Evolutionary conservation across 208 protist species (phyloP), one percentile per base, ranked within the genome.

Genomic region (Trypanosoma congolense): DNA sequence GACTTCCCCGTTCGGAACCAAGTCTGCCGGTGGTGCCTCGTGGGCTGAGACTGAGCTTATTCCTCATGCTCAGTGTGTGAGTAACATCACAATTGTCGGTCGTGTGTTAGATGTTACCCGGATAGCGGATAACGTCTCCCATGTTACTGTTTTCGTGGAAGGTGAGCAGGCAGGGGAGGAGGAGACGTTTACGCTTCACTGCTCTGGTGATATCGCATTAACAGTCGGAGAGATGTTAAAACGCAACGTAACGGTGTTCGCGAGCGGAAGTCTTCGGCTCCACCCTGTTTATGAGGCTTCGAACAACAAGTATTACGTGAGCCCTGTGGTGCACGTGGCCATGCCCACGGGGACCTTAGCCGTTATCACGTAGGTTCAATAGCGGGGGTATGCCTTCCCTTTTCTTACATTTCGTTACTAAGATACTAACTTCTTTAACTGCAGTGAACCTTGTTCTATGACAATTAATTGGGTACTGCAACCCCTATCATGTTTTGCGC

Each of bases 21-120:
- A 64, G 24, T 33, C 35, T 19, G 31, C 53, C 22, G 26, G 70
- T 33, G 26, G 29, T 22, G 44, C 57, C 24, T 73, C 66, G 36
- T 95, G 88, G 88, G 47, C 61, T 16, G 83, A 92, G 22, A 83
- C 79, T 26, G 75, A 90, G 35, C 40, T 95, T 44, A 68, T 75
- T 10, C 77, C 76, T 53, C 76, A 83, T 68, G 78, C 80, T n/a
- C 65, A 79, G 35, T 67, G 75, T 3, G 63, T 89, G 38, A 90
- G 70, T 47, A 95, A 92, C 65, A 92, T 87, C 22, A 63, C 66
- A 30, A 44, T 80, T 43, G 70, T 67, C 4, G 65, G 65, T 26
- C 48, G 55, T 8, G 65, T 90, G 42, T 28, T 85, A 5, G 80
- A 83, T 30, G 54, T 76, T 4, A 70, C 72, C 33, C 31, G 41